These are phyloP conservation scores for Syzygium aromaticum DNA, from an alignment of 345 rosid genomes.

Conservation along the genomic window DNA sequence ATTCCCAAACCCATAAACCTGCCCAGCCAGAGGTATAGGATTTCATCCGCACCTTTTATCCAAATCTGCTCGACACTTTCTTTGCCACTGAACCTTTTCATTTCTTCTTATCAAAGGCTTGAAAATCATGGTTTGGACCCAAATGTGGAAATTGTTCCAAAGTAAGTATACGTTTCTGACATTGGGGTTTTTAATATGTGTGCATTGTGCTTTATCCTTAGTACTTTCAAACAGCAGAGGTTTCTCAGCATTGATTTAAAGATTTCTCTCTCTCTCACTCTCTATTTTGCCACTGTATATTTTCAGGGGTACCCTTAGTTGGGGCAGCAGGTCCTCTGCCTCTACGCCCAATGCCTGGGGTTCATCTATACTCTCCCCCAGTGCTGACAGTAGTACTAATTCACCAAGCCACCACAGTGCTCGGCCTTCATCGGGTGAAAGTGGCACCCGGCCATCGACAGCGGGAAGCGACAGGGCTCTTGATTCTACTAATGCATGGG, in stretches of 20 bases:
- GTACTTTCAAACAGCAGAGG: background rate
- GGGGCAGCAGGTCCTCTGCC: slow-evolving; percentile 84
- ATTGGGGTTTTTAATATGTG: background rate
- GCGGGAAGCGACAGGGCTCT: slow-evolving; percentile 76
- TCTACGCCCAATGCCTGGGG: slow-evolving; percentile 88
- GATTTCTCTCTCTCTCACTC: background rate
- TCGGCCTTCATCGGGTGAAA: slow-evolving; percentile 95
- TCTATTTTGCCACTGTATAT: slow-evolving; percentile 1
- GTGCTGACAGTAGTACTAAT: slow-evolving; percentile 58
- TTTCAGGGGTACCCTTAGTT: slow-evolving; percentile 78
- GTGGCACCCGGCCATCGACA: slow-evolving; percentile 87
- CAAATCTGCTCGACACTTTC: background rate
- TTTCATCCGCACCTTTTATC: background rate
- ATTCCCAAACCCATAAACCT: slow-evolving; percentile 97
- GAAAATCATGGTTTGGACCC: slow-evolving; percentile 98
- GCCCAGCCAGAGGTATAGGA: slow-evolving; percentile 89
- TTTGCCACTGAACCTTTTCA: background rate
- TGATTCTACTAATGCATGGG: slow-evolving; percentile 58
- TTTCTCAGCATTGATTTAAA: background rate
- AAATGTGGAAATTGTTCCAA: slow-evolving; percentile 96
- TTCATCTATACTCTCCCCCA: slow-evolving; percentile 59
- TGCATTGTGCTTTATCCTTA: background rate
- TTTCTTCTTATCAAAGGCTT: slow-evolving; percentile 48
- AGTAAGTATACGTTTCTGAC: slow-evolving; percentile 41
- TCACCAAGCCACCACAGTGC: slow-evolving; percentile 78